phyloP scores from a whole-genome alignment of 169 alveolate genomes.

The Theileria orientalis region DNA sequence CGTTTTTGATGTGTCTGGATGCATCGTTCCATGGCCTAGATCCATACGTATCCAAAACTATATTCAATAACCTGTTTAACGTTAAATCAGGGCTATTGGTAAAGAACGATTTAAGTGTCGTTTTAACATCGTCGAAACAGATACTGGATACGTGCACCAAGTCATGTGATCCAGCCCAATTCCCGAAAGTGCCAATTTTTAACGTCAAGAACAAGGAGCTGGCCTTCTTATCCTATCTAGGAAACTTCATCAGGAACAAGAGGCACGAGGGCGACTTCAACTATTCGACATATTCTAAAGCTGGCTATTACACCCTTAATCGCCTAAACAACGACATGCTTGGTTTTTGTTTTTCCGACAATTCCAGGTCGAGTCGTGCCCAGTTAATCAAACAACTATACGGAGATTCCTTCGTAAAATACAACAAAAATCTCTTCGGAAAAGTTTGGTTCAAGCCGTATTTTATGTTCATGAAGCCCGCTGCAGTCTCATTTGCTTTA shows the following conservation, averaged over 20 bases:
- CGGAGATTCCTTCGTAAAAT: background rate
- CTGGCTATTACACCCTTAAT: background rate
- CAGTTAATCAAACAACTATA: background rate
- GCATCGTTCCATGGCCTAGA: too few relatives aligned
- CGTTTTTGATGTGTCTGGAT: too few relatives aligned
- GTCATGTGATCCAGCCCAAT: background rate
- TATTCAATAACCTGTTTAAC: too few relatives aligned
- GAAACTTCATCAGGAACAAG: background rate
- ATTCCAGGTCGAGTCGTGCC: background rate
- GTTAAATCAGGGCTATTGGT: too few relatives aligned
- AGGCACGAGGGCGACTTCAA: too few relatives aligned
- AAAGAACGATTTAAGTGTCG: too few relatives aligned
- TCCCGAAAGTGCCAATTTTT: background rate
- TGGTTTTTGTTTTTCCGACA: background rate
- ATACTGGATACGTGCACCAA: too few relatives aligned
- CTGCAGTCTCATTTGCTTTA: background rate
- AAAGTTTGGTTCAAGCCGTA: background rate
- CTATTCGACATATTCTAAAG: background rate
- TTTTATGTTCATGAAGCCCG: background rate
- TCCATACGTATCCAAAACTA: too few relatives aligned
- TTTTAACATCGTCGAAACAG: too few relatives aligned
- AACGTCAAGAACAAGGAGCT: background rate
- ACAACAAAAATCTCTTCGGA: background rate
- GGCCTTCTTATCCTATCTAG: background rate
- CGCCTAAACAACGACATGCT: background rate